Evolutionary conservation across 441 rosid species (phyloP), one percentile per base, ranked within the genome.

Genomic region (Erysimum cheiri): DNA sequence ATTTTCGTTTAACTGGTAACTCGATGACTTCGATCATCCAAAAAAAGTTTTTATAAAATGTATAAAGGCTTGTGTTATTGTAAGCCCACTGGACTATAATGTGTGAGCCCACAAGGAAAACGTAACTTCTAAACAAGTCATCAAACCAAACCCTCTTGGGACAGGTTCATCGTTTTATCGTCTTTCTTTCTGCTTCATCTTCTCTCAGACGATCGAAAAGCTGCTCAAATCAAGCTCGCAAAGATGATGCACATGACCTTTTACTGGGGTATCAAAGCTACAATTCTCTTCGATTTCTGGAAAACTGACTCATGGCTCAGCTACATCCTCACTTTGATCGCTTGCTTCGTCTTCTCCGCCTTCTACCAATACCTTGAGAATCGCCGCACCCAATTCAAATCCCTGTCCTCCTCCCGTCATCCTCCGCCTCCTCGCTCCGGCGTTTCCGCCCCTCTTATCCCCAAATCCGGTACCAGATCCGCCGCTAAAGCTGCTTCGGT

Each of bases 241-340:
- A 86, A 80, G 82, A 83, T 87, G 89, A 87, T 87, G 89, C 89
- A 83, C 85, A 85, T 85, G 91, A 87, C 92, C 48, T 47, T 87
- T 1, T 85, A 87, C 71, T 85, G 92, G 88, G 81, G 89, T 15
- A 82, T 73, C 57, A 64, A 83, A 49, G 85, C 85, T 0, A 83
- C 84, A 12, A 81, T 87, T 49, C 84, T 87, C 60, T 63, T 87
- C 70, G 82, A 80, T 66, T 83, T 77, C 60, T 87, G 92, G 89
- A 78, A 67, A 64, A 85, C 89, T 6, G 81, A 83, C 46, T 82
- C 89, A 36, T 87, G 84, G 86, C 63, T 47, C 7, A 67, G 86
- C 66, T 87, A 87, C 82, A 49, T 79, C 75, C 84, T 85, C 75
- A 77, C 88, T 47, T 59, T 87, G 15, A 49, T 73, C 72, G 89